Percentiles rank a stretch among this genome's conserved stretches.
Evolutionary conservation across 2,329 filamentous ascomycete species (phyloP).

Genomic region (Monilinia laxa): DNA sequence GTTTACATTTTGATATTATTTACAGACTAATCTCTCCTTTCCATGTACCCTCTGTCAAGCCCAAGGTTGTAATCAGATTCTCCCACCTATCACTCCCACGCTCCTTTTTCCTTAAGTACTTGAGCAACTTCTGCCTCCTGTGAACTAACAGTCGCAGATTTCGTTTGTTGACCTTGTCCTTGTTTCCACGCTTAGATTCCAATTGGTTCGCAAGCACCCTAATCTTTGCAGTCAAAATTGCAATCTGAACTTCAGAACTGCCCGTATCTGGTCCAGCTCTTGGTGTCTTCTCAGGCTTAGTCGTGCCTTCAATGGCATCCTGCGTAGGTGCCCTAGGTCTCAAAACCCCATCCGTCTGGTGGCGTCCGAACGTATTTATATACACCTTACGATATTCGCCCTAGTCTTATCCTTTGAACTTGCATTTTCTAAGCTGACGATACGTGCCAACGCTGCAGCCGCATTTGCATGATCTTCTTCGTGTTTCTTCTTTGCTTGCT

Average conservation of each 20-base stretch:
- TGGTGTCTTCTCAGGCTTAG: constrained; percentile 48
- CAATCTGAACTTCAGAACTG: constrained; percentile 95
- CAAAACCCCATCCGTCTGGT: constrained; percentile 76
- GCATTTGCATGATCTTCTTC: constrained; percentile 63
- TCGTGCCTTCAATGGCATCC: constrained; percentile 26
- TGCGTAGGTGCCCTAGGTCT: constrained; percentile 44
- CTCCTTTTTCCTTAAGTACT: constrained; percentile 86
- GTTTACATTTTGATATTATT: constrained; percentile 33
- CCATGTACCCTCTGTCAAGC: constrained; percentile 85
- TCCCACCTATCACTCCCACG: constrained; percentile 88
- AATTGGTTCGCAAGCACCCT: constrained; percentile 73
- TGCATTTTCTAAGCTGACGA: constrained; percentile 73
- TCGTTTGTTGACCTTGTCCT: constrained; percentile 92
- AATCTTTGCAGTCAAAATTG: constrained; percentile 93
- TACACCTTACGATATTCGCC: constrained; percentile 79
- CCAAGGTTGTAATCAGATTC: constrained; percentile 78
- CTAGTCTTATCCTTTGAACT: constrained; percentile 76
- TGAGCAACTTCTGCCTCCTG: constrained; percentile 81
- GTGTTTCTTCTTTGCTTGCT: constrained; percentile 46
- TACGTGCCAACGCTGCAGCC: constrained; percentile 72
- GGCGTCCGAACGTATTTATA: constrained; percentile 87
- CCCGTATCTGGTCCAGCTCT: constrained; percentile 91
- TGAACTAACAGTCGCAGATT: constrained; percentile 85
- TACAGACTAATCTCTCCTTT: constrained; percentile 82
- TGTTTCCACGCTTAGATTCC: constrained; percentile 65